Percentiles rank a stretch among this genome's conserved stretches.
Conservation (phyloP, 2,329 filamentous ascomycete species). For the Colletotrichum viniferum region DNA sequence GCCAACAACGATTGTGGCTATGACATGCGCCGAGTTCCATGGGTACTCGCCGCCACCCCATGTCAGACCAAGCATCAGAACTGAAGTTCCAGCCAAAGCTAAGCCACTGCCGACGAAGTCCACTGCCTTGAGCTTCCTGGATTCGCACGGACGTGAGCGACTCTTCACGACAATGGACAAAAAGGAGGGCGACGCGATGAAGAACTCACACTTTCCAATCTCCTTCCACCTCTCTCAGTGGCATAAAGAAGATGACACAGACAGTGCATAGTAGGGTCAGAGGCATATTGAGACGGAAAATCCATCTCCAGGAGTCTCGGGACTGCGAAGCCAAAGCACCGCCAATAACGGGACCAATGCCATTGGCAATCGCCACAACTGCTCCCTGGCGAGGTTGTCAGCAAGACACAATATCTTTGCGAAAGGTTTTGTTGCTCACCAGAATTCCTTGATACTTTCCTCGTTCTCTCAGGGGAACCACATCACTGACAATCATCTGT, state of each 20-base stretch:
- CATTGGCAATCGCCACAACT: constrained; percentile 57
- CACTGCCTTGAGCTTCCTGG: constrained; percentile 52
- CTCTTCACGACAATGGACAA: neutral
- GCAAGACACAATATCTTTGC: fast-evolving
- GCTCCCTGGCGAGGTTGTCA: constrained; percentile 36
- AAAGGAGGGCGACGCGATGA: neutral
- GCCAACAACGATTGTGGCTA: constrained; percentile 59
- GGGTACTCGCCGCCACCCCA: constrained; percentile 65
- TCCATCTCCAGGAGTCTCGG: constrained; percentile 55
- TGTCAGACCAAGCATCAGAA: constrained; percentile 55
- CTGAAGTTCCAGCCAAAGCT: constrained; percentile 47
- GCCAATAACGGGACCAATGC: constrained; percentile 58
- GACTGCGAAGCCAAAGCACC: constrained; percentile 52
- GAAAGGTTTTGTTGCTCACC: constrained; percentile 28
- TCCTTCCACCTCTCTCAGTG: constrained; percentile 56
- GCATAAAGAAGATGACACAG: constrained; percentile 60
- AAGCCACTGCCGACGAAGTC: constrained; percentile 40
- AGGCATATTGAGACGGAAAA: constrained; percentile 59
- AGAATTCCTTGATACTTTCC: constrained; percentile 45
- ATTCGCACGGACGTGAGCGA: neutral
- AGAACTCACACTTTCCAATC: constrained; percentile 48
- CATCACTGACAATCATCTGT: constrained; percentile 53
- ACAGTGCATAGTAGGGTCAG: constrained; percentile 51
- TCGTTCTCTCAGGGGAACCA: constrained; percentile 51
- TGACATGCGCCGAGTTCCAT: constrained; percentile 60